A percentile compares a stretch with the other conserved stretches of the same genome.
Conservation (phyloP, 1,284 basidiomycete species). For the Ganoderma multipileum region DNA sequence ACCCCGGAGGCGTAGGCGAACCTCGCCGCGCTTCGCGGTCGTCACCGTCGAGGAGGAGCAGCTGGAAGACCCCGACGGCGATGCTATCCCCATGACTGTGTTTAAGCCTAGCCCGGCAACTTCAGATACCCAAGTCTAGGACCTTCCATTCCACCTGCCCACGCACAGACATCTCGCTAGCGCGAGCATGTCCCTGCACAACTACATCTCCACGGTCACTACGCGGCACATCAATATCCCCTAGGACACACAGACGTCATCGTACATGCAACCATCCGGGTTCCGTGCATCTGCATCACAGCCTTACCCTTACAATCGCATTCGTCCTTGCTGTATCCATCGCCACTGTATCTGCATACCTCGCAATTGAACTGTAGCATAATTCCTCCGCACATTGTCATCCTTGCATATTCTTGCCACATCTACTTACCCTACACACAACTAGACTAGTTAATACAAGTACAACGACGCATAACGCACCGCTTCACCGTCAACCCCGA, state of each 20-base stretch:
- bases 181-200: not conserved
- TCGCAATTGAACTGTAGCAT: not conserved
- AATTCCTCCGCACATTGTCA: not conserved
- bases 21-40: conserved; percentile 3
- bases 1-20: not conserved
- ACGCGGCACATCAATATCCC: not conserved
- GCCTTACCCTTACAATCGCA: not conserved
- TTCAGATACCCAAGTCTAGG: not conserved
- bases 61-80: not conserved
- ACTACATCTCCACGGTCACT: not conserved
- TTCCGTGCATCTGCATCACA: not conserved
- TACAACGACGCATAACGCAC: not conserved
- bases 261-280: too few relatives aligned
- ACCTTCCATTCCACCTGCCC: not conserved
- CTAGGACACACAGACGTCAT: too few relatives aligned
- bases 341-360: not conserved
- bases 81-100: not conserved
- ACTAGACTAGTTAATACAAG: not conserved
- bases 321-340: not conserved
- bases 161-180: not conserved
- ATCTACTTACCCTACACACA: not conserved
- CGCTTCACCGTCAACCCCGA: not conserved
- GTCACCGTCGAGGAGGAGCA: not conserved
- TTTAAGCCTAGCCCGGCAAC: not conserved
- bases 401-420: not conserved